Evolutionary conservation across 306 rosid species (phyloP).

Genomic region (Vigna angularis): DNA sequence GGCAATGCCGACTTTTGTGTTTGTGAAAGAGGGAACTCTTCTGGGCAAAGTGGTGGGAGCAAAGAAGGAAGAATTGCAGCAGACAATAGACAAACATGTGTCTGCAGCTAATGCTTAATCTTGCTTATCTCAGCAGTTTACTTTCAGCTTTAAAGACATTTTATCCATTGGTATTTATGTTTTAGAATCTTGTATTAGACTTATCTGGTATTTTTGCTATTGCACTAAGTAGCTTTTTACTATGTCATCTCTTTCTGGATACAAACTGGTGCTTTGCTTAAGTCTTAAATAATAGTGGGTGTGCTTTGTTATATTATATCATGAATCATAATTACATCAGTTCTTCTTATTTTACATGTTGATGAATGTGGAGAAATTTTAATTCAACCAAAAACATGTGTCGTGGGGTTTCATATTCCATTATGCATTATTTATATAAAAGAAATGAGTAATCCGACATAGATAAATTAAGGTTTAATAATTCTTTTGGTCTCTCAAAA

Average conservation of each 20-base stretch:
- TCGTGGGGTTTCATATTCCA: too few species aligned
- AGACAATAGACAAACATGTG: conserved; percentile 62
- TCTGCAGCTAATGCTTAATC: conserved; percentile 57
- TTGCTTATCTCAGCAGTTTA: conserved; percentile 28
- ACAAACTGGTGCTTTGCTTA: conserved; percentile 1
- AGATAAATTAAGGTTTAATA: too few species aligned
- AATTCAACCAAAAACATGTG: too few species aligned
- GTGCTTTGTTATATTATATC: background rate
- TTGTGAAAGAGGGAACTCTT: conserved; percentile 75
- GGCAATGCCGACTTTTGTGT: conserved; percentile 95
- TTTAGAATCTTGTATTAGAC: conserved; percentile 28
- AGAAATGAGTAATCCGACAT: too few species aligned
- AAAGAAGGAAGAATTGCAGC: conserved; percentile 81
- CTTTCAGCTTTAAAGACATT: conserved; percentile 18
- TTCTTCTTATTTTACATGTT: too few species aligned
- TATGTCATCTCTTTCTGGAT: background rate
- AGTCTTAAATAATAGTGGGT: conserved; percentile 30
- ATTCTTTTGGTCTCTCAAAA: too few species aligned
- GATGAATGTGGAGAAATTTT: too few species aligned
- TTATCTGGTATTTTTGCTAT: too few species aligned
- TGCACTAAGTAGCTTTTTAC: background rate
- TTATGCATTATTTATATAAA: too few species aligned
- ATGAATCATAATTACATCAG: background rate
- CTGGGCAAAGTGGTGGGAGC: conserved; percentile 79
- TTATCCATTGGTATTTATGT: conserved; percentile 12